Conservation (phyloP, 2,329 filamentous ascomycete genomes). For the Grosmannia clavigera region DNA sequence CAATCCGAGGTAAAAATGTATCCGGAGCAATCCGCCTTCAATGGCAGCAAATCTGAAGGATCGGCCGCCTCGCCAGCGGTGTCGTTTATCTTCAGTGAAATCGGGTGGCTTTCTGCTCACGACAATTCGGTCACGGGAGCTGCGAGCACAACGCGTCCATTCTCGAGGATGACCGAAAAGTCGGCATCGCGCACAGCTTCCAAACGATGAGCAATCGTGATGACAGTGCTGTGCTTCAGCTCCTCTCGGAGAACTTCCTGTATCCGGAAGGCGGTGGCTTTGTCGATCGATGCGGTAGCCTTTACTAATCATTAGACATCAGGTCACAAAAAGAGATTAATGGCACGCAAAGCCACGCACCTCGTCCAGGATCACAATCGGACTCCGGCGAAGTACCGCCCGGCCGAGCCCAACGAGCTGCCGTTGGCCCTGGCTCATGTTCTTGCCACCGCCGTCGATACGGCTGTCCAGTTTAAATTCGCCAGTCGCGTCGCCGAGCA, state of each 20-base stretch:
- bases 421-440: conserved; percentile 49
- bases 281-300: conserved; percentile 51
- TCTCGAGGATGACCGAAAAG: conserved; percentile 41
- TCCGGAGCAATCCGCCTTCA: no score
- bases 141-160: conserved; percentile 30
- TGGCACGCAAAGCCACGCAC: conserved; percentile 1
- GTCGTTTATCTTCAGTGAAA: not conserved
- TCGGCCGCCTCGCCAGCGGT: not conserved
- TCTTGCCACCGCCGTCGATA: conserved; percentile 48
- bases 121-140: not conserved
- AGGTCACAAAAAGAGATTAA: no score
- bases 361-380: conserved; percentile 51
- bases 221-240: conserved; percentile 43
- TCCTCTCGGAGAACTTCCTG: conserved; percentile 45
- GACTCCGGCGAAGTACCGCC: conserved; percentile 46
- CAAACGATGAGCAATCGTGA: conserved; percentile 53
- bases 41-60: not conserved
- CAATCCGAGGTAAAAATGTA: no score
- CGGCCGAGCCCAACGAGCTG: conserved; percentile 49
- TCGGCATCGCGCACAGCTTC: conserved; percentile 49
- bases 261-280: conserved; percentile 43
- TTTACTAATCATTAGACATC: not conserved
- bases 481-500: conserved; percentile 31
- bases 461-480: conserved; percentile 31
- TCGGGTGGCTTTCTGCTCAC: not conserved